A percentile compares a stretch with the other conserved stretches of the same genome.
phyloP scores from a whole-genome alignment of 2,329 filamentous ascomycete species.

The Lecanicillium sp. region DNA sequence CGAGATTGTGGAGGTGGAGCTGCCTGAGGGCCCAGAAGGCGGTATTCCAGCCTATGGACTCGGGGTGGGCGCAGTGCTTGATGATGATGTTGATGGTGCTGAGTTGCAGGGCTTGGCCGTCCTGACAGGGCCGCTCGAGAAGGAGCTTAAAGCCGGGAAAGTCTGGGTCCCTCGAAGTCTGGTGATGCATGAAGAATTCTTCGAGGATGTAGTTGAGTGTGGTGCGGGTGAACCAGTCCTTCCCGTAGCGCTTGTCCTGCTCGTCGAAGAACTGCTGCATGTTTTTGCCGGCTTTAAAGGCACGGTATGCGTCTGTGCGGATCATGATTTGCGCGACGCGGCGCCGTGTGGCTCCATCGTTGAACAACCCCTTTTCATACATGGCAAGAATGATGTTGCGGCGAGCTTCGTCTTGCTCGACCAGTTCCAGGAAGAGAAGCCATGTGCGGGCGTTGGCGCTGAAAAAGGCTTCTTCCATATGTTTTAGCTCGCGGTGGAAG shows the following conservation, averaged over 20 bases:
- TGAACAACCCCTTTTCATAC: slow-evolving; percentile 34
- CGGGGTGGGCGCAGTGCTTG: slow-evolving; percentile 17
- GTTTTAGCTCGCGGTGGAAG: slow-evolving; percentile 30
- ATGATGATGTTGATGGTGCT: slow-evolving; percentile 31
- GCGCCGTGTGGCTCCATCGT: slow-evolving; percentile 24
- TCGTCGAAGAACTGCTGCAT: slow-evolving; percentile 29
- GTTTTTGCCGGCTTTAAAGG: slow-evolving; percentile 25
- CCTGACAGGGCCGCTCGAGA: slow-evolving; percentile 16
- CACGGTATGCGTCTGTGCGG: slow-evolving; percentile 31
- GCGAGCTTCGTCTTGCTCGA: slow-evolving; percentile 49
- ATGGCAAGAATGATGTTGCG: slow-evolving; percentile 38
- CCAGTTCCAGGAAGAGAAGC: slow-evolving; percentile 40
- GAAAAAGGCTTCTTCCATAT: slow-evolving; percentile 31
- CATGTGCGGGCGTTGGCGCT: slow-evolving; percentile 37
- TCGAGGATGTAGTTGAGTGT: slow-evolving; percentile 31
- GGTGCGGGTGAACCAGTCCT: slow-evolving; percentile 31
- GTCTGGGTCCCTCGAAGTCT: slow-evolving; percentile 10
- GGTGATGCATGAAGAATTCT: slow-evolving; percentile 32
- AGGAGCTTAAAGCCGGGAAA: slow-evolving; percentile 20
- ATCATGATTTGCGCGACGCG: slow-evolving; percentile 35
- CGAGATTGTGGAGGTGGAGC: slow-evolving; percentile 5
- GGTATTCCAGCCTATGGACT: slow-evolving; percentile 19
- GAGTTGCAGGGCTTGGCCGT: slow-evolving; percentile 17
- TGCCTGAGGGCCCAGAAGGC: slow-evolving; percentile 22
- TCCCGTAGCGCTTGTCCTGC: slow-evolving; percentile 35